Base-by-base conservation (phyloP, 1,284 basidiomycete genomes). In the Ustilago bromivora region DNA sequence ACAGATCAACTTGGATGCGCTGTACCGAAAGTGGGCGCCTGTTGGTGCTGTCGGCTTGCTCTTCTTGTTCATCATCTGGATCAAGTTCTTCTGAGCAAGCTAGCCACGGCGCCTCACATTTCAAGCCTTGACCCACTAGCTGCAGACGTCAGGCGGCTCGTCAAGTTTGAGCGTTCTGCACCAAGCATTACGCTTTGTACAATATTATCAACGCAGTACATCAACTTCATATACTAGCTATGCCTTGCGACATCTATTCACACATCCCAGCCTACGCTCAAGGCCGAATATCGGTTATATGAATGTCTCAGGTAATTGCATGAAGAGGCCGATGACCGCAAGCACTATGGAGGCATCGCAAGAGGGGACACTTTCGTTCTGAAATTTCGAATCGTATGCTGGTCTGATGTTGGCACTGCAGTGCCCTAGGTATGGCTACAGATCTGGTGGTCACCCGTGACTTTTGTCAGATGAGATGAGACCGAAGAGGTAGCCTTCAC, bases 21-120 rank as follows among this genome's bases (percentile, higher is more conserved):
- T 98, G 90, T 87, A 97, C 78, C 92, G 96, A 74, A 95, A 99
- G 87, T 99, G 96, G 87, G 97, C 96, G 46, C 96, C 96, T 3
- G 71, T 85, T 10, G 84, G 82, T 35, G 84, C 84, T 2, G 68
- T 85, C 7, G 78, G 68, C 28, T 61, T 85, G 35, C 68, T 85
- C 32, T 87, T 98, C 76, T 89, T 98, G 78, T 89, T 99, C 71
- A 88, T 99, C 80, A 87, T 99, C 57, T 98, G 92, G 89, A 97
- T 95, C 93, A 91, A 92, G 85, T 96, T 98, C 88, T 89, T 77
- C 57, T 85, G 52, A 64, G 8, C 28, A 23, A 15, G 7, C 19
- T 46, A 17, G 7, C 8, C n/a, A 7, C n/a, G 3, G n/a, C 11
- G n/a, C 43, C 43, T 2, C 11, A 19, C n/a, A 38, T 19, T n/a